phyloP scores from a whole-genome alignment of 208 protist species.

The Lotmaria passim region DNA sequence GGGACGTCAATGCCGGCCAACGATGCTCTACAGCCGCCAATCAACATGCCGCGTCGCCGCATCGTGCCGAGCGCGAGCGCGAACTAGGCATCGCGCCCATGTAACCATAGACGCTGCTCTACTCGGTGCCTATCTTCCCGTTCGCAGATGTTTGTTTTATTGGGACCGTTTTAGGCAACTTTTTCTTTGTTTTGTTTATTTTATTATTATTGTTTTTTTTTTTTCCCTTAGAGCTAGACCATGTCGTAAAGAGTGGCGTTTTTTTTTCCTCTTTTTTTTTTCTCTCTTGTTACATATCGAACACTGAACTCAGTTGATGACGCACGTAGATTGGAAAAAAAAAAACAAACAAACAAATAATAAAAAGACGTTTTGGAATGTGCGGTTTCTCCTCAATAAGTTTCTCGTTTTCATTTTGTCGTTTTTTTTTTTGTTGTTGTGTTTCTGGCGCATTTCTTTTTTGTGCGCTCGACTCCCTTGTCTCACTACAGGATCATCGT shows the following conservation, averaged over 20 bases:
- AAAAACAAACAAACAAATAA: too few species aligned
- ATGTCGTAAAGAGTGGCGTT: background rate
- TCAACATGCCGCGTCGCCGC: slow-evolving; percentile 36
- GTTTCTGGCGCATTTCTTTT: too few species aligned
- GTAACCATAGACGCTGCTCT: slow-evolving; percentile 7
- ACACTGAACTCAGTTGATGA: background rate
- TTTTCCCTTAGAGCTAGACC: slow-evolving; percentile 2
- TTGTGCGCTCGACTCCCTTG: too few species aligned
- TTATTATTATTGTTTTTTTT: background rate
- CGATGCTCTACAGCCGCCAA: background rate
- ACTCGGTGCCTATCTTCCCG: too few species aligned
- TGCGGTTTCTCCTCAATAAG: too few species aligned
- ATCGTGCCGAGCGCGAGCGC: slow-evolving; percentile 5
- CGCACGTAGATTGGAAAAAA: too few species aligned
- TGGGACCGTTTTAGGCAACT: too few species aligned
- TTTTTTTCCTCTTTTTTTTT: background rate
- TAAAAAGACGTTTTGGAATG: too few species aligned
- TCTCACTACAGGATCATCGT: too few species aligned
- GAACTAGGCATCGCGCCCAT: slow-evolving; percentile 1
- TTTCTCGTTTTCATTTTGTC: background rate
- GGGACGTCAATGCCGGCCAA: background rate
- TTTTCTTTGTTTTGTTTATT: background rate
- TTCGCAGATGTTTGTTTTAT: too few species aligned
- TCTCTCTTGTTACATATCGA: background rate
- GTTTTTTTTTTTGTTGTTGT: background rate